Conservation (phyloP, 2,329 filamentous ascomycete species). For the Drechslera avenae region DNA sequence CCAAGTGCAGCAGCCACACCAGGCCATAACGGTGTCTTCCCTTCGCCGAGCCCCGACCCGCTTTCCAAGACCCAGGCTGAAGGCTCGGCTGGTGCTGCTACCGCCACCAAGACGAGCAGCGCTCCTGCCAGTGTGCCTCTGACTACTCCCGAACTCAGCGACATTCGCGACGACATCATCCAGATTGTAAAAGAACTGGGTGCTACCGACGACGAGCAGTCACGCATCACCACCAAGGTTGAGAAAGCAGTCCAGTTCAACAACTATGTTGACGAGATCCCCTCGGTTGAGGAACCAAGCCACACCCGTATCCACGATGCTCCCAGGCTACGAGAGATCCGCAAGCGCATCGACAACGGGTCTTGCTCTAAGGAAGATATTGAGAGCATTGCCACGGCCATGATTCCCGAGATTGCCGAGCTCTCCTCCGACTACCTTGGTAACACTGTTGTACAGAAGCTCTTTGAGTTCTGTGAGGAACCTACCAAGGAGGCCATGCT, state of each 20-base stretch:
- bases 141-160: constrained; percentile 72
- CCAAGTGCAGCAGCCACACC: constrained; percentile 87
- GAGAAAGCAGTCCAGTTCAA: constrained; percentile 77
- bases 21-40: constrained; percentile 83
- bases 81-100: constrained; percentile 44
- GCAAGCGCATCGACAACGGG: constrained; percentile 97
- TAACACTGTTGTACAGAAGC: constrained; percentile 98
- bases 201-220: constrained; percentile 76
- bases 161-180: constrained; percentile 82
- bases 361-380: constrained; percentile 85
- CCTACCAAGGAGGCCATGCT: constrained; percentile 91
- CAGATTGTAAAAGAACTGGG: constrained; percentile 89
- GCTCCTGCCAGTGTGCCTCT: constrained; percentile 59
- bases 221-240: constrained; percentile 73
- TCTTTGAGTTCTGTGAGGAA: constrained; percentile 96
- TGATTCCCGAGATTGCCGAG: constrained; percentile 96
- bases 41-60: constrained; percentile 89
- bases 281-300: constrained; percentile 84
- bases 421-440: constrained; percentile 94
- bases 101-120: constrained; percentile 39
- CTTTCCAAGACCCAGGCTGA: constrained; percentile 62
- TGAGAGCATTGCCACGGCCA: constrained; percentile 87
- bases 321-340: constrained; percentile 90
- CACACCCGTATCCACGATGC: constrained; percentile 91
- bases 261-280: constrained; percentile 79